Evolutionary conservation across 805 yeast genomes (phyloP), one percentile per base, ranked within the genome.

Genomic region (Lachancea kluyveri): DNA sequence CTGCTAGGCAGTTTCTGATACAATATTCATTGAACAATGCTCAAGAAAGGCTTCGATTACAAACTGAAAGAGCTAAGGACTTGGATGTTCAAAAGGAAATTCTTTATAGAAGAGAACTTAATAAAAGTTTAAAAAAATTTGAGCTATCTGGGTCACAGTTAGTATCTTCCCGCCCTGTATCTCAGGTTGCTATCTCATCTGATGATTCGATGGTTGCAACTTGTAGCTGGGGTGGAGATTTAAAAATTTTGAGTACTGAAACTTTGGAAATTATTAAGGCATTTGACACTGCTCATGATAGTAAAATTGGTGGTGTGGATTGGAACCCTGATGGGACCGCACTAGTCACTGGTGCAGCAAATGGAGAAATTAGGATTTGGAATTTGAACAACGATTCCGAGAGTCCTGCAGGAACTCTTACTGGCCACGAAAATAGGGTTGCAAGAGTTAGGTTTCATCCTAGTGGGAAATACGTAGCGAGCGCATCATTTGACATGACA

Each of bases 151-250:
- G 90, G 0, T 71, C 95, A 0, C 94, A 87, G 50, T 57, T 80
- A 12, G 72, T 79, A 2, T 76, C 83, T 13, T 64, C 68, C 3
- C 62, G 96, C 36, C 85, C 94, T 4, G 66, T 82, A 0, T 78
- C 94, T 0, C 52, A 64, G 2, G 72, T 78, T 1, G 45, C 72
- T 5, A 64, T 72, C 13, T 63, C 74, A 4, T 56, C 60, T 0
- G 50, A 61, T 31, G 53, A 60, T 4, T 25, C 45, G 2, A 31
- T 40, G 2, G 54, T 83, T 3, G 80, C 85, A 0, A 64, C 75
- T 9, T 92, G 87, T 0, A 81, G 92, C 21, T 90, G 97, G 96
- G 74, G 78, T 40, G 96, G 96, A 3, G 65, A 66, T 17, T 44
- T 85, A 4, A 69, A 67, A 39, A 40, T 84, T 1, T 24, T 80